Conservation (phyloP, 805 yeast species). For the Teunomyces funiuensis region DNA sequence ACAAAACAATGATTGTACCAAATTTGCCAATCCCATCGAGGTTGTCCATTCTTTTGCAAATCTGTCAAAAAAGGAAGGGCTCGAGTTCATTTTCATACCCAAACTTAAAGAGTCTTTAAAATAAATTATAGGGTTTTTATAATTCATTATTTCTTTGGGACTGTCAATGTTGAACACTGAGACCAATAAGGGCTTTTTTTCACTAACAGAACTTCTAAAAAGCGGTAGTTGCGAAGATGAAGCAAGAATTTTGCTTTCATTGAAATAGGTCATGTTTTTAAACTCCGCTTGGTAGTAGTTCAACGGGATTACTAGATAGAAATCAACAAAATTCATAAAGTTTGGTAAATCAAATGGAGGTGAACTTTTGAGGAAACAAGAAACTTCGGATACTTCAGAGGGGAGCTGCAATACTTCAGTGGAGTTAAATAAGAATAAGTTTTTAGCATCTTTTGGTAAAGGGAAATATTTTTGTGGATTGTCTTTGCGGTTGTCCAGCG, state of each 20-base stretch:
- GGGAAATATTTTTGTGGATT: not conserved
- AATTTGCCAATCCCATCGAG: constrained; percentile 26
- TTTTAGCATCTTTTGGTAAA: constrained; percentile 34
- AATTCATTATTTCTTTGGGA: constrained; percentile 15
- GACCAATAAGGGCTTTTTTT: constrained; percentile 36
- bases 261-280: constrained; percentile 6
- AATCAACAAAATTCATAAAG: constrained; percentile 34
- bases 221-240: constrained; percentile 20
- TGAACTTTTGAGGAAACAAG: constrained; percentile 19
- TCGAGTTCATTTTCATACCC: not conserved
- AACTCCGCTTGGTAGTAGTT: constrained; percentile 10
- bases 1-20: constrained; percentile 46
- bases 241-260: constrained; percentile 11
- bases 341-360: constrained; percentile 42
- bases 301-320: constrained; percentile 39
- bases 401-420: constrained; percentile 8
- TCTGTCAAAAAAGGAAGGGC: constrained; percentile 35
- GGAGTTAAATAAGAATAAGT: constrained; percentile 41
- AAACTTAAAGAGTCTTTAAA: not conserved
- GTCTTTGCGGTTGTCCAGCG: not conserved
- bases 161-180: constrained; percentile 28
- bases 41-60: constrained; percentile 43
- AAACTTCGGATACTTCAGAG: constrained; percentile 8
- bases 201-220: constrained; percentile 23
- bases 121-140: constrained; percentile 19